A percentile compares a stretch with the other conserved stretches of the same genome.
Conservation (phyloP, 108 stramenopile species). For the Pseudonitzschia pungens region DNA sequence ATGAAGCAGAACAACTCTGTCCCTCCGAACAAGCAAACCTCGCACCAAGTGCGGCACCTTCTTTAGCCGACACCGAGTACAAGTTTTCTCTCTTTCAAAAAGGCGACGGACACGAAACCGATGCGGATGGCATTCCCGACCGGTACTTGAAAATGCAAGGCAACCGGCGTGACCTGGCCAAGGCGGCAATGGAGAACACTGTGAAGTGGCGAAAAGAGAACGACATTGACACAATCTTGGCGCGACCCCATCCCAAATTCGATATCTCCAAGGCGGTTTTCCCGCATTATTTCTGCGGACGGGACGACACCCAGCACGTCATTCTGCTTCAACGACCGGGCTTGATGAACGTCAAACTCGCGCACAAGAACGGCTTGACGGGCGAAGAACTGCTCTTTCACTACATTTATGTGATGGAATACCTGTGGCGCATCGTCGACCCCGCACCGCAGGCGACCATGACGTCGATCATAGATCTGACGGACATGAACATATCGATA, state of each 20-base stretch:
- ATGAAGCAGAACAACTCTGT: background rate
- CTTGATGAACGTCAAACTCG: conserved; percentile 44
- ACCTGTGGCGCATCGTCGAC: conserved; percentile 79
- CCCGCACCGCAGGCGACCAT: conserved; percentile 57
- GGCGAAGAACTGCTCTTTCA: conserved; percentile 66
- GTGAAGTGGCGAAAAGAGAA: conserved; percentile 59
- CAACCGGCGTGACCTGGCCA: conserved; percentile 53
- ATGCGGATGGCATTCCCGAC: conserved; percentile 71
- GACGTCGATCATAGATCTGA: conserved; percentile 77
- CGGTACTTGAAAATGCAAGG: conserved; percentile 74
- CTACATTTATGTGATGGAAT: conserved; percentile 76
- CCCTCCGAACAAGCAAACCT: background rate
- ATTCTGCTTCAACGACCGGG: conserved; percentile 65
- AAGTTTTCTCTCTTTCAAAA: conserved; percentile 36
- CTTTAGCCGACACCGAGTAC: background rate
- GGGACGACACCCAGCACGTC: conserved; percentile 57
- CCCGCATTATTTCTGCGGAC: conserved; percentile 65
- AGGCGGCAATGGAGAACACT: conserved; percentile 46
- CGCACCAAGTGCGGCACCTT: background rate
- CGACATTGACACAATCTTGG: conserved; percentile 56
- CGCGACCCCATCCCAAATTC: conserved; percentile 64
- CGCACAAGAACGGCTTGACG: conserved; percentile 46
- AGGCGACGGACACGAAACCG: conserved; percentile 58
- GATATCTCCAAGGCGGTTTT: conserved; percentile 63
- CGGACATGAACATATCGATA: conserved; percentile 49